Conservation (phyloP, 106 monocot genomes). For the Dendrobium officinale region DNA sequence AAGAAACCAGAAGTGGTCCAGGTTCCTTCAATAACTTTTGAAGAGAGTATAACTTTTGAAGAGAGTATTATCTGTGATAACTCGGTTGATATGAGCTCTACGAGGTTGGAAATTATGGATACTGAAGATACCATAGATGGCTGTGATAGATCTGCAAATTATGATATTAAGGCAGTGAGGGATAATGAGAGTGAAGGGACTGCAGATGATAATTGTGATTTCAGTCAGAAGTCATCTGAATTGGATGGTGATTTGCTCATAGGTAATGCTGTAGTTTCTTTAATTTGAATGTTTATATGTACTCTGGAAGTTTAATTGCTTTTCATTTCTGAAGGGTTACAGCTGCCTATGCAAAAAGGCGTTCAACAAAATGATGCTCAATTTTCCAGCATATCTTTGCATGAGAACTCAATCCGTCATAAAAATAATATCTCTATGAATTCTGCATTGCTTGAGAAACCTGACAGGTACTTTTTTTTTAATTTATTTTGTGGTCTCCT, state of each 20-base stretch:
- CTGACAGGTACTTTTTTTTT: conserved; percentile 35
- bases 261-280: conserved; percentile 20
- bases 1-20: conserved; percentile 66
- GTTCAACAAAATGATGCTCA: conserved; percentile 14
- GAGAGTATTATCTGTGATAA: conserved; percentile 14
- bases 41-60: neutral
- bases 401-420: conserved; percentile 6
- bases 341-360: conserved; percentile 21
- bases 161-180: neutral
- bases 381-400: conserved; percentile 1
- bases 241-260: conserved; percentile 3
- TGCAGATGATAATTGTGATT: conserved; percentile 9
- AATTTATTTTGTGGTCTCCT: neutral
- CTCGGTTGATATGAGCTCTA: neutral
- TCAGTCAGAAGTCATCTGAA: conserved; percentile 1
- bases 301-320: conserved; percentile 14
- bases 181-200: conserved; percentile 6
- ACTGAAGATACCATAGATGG: conserved; percentile 2
- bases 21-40: conserved; percentile 12
- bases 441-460: conserved; percentile 49
- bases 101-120: neutral
- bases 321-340: conserved; percentile 35
- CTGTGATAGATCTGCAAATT: conserved; percentile 1
- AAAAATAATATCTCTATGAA: conserved; percentile 11
- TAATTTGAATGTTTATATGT: neutral